Evolutionary conservation across 257 asterid species (phyloP).

Genomic region (Plantago ovata): DNA sequence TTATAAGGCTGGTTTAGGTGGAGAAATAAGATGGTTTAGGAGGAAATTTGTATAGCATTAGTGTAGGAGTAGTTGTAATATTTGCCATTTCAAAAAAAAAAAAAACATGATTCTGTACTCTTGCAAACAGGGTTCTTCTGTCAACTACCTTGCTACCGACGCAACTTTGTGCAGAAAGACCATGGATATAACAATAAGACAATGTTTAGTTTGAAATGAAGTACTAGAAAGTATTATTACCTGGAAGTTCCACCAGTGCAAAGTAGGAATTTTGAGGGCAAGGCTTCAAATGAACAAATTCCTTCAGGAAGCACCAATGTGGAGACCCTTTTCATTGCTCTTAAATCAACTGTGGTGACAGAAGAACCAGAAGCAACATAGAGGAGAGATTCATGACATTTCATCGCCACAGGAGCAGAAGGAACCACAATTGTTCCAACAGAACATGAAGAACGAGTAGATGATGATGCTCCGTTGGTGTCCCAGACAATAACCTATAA

Average conservation of each 20-base stretch:
- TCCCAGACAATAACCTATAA: constrained; percentile 77
- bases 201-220: background rate
- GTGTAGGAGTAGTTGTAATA: too few relatives aligned
- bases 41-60: too few relatives aligned
- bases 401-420: constrained; percentile 61
- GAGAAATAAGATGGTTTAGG: too few relatives aligned
- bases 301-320: constrained; percentile 25
- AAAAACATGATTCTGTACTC: too few relatives aligned
- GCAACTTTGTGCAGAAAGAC: too few relatives aligned
- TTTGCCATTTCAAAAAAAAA: too few relatives aligned
- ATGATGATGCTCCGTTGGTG: constrained; percentile 52
- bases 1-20: too few relatives aligned
- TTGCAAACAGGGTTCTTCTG: too few relatives aligned
- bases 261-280: constrained; percentile 60
- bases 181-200: too few relatives aligned
- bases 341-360: constrained; percentile 54
- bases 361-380: constrained; percentile 70
- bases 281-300: constrained; percentile 47
- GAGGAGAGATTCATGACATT: constrained; percentile 64
- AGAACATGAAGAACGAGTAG: constrained; percentile 65
- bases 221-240: constrained; percentile 27
- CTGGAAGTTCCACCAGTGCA: constrained; percentile 69
- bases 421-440: constrained; percentile 59
- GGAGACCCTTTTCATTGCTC: constrained; percentile 64
- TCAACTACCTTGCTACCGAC: too few relatives aligned